Conservation (phyloP, 2,329 filamentous ascomycete genomes). For the Metarhizium sp. region DNA sequence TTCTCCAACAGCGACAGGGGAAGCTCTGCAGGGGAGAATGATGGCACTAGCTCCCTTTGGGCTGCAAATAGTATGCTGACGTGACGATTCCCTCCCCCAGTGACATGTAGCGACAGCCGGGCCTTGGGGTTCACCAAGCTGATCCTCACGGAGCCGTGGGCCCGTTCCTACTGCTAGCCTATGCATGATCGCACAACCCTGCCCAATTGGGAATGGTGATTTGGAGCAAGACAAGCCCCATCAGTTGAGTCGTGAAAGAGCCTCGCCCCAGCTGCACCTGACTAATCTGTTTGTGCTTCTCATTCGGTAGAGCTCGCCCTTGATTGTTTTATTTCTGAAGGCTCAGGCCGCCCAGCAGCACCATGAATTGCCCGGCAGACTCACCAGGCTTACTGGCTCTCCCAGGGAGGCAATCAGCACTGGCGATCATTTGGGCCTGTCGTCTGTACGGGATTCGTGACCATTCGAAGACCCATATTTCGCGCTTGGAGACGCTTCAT, state of each 20-base stretch:
- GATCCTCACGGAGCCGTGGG: background rate
- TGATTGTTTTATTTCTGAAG: too few species aligned
- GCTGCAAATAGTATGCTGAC: too few species aligned
- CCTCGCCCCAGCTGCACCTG: too few species aligned
- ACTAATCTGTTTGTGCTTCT: background rate
- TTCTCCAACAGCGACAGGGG: background rate
- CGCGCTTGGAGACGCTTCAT: background rate
- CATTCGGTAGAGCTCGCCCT: too few species aligned
- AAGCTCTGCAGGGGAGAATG: too few species aligned
- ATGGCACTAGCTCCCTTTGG: too few species aligned
- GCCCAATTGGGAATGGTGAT: background rate
- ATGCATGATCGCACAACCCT: conserved; percentile 6
- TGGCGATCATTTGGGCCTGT: background rate
- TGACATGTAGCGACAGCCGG: background rate
- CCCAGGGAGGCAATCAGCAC: background rate
- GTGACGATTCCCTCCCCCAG: too few species aligned
- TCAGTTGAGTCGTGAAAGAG: background rate
- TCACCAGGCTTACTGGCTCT: background rate
- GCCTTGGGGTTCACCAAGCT: background rate
- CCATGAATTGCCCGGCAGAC: too few species aligned
- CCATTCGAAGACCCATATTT: background rate
- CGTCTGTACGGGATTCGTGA: background rate
- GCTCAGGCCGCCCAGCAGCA: too few species aligned
- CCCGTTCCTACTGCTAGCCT: background rate
- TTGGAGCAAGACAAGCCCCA: background rate